Evolutionary conservation across 148 eudicot species (phyloP).

Genomic region (Arbutus unedo): DNA sequence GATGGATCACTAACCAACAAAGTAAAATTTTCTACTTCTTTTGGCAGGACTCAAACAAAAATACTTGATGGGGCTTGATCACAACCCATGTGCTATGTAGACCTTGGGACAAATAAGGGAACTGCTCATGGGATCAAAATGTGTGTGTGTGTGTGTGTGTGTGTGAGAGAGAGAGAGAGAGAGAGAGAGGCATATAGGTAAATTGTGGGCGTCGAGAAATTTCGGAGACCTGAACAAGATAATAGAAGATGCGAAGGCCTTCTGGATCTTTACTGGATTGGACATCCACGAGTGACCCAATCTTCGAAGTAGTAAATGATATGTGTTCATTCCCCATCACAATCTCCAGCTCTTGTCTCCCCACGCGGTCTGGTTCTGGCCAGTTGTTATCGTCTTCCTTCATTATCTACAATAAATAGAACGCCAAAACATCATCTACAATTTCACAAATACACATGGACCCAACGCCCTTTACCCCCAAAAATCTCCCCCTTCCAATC

Average conservation of each 20-base stretch:
- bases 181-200: background rate
- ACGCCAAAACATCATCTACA: background rate
- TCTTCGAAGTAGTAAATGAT: slow-evolving; percentile 61
- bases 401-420: slow-evolving; percentile 4
- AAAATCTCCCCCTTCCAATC: background rate
- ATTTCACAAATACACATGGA: background rate
- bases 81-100: background rate
- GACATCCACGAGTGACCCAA: slow-evolving; percentile 65
- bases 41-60: background rate
- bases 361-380: slow-evolving; percentile 63
- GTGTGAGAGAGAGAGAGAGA: background rate
- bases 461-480: background rate
- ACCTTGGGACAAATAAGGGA: background rate
- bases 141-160: background rate
- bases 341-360: slow-evolving; percentile 65
- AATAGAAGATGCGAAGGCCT: slow-evolving; percentile 41
- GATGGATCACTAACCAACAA: background rate
- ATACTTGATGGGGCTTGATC: background rate
- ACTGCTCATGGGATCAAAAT: background rate
- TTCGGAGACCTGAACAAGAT: slow-evolving; percentile 12
- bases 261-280: slow-evolving; percentile 49
- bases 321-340: slow-evolving; percentile 68
- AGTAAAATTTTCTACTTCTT: background rate
- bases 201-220: background rate
- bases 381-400: slow-evolving; percentile 33